Conservation (phyloP, 1,139 yeast species). For the Schwanniomyces etchellsii region DNA sequence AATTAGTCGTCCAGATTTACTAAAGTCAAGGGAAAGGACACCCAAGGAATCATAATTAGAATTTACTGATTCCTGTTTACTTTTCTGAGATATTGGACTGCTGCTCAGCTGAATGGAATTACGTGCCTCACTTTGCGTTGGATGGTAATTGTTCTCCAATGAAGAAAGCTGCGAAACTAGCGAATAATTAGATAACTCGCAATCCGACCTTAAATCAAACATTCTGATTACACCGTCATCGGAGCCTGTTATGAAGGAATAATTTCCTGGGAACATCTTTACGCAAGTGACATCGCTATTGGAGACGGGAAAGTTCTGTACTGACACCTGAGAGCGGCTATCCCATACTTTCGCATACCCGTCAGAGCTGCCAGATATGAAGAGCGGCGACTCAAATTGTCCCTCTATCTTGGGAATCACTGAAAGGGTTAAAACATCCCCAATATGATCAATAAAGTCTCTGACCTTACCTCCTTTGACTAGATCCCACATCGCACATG, state of each 20-base stretch:
- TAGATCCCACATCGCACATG: slow-evolving; percentile 78
- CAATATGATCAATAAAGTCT: slow-evolving; percentile 69
- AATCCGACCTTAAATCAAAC: slow-evolving; percentile 74
- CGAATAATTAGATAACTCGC: slow-evolving; percentile 55
- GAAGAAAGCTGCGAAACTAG: slow-evolving; percentile 13
- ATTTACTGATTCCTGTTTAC: slow-evolving; percentile 5
- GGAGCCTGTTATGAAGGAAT: slow-evolving; percentile 62
- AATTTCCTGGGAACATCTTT: slow-evolving; percentile 66
- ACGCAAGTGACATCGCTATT: slow-evolving; percentile 64
- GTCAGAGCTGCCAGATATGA: slow-evolving; percentile 74
- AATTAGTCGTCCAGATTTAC: slow-evolving; percentile 69
- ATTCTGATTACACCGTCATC: slow-evolving; percentile 75
- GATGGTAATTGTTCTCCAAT: background rate
- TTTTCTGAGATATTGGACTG: slow-evolving; percentile 3
- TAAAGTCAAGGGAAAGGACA: slow-evolving; percentile 66
- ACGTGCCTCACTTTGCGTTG: background rate
- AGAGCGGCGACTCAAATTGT: slow-evolving; percentile 22
- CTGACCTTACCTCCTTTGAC: slow-evolving; percentile 48
- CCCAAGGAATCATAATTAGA: slow-evolving; percentile 53
- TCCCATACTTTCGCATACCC: slow-evolving; percentile 75
- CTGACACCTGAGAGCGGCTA: slow-evolving; percentile 45
- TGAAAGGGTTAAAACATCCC: slow-evolving; percentile 65
- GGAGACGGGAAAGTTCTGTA: slow-evolving; percentile 57
- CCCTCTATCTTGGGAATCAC: slow-evolving; percentile 18
- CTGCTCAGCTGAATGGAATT: background rate